Conservation (phyloP, 495 filamentous ascomycete genomes). For the Friedmanniomyces simplex region DNA sequence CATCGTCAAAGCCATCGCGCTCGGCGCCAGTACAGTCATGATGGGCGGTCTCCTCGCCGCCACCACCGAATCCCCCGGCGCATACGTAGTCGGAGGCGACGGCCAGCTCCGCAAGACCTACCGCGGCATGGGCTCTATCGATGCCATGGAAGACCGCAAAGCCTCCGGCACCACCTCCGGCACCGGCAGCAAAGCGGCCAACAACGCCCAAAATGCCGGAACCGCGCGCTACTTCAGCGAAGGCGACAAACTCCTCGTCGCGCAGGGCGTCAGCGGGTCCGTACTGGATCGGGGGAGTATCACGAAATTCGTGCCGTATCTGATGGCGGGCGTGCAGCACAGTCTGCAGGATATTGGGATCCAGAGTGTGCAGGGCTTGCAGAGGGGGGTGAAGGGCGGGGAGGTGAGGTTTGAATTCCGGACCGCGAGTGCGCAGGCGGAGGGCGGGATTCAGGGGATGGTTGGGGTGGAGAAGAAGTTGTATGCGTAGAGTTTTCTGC, state of each 20-base stretch:
- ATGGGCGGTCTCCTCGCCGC: conserved; percentile 97
- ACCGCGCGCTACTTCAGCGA: conserved; percentile 98
- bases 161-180: conserved; percentile 41
- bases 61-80: conserved; percentile 93
- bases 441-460: conserved; percentile 91
- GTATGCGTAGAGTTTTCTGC: too few relatives aligned
- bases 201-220: conserved; percentile 71
- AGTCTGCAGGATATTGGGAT: conserved; percentile 91
- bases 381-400: conserved; percentile 63
- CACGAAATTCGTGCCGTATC: conserved; percentile 89
- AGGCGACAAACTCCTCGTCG: conserved; percentile 84
- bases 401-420: conserved; percentile 85
- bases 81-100: conserved; percentile 89
- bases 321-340: conserved; percentile 91
- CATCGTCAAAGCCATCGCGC: conserved; percentile 93
- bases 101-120: conserved; percentile 98
- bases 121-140: conserved; percentile 96
- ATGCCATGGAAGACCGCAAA: conserved; percentile 99
- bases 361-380: conserved; percentile 63
- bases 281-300: conserved; percentile 69
- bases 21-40: conserved; percentile 95
- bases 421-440: conserved; percentile 85
- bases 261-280: conserved; percentile 81
- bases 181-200: conserved; percentile 53
- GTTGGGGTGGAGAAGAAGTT: conserved; percentile 99